These are phyloP conservation scores for Mycena polygramma DNA, from an alignment of 768 basidiomycete species.

Conservation along the genomic window DNA sequence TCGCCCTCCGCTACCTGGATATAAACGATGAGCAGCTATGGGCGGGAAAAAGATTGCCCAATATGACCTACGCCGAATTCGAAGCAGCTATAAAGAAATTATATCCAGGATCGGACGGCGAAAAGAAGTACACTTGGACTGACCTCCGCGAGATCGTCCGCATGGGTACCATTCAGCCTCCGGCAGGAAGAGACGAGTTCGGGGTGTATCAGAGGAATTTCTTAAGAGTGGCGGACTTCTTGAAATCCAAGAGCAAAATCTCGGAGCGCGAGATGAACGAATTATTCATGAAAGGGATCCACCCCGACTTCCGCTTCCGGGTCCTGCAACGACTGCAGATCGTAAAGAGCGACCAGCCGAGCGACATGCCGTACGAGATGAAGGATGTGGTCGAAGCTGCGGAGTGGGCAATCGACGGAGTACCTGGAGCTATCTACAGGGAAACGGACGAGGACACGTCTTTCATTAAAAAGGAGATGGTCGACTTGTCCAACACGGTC, in stretches of 20 bases:
- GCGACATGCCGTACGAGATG: not conserved
- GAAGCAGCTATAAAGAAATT: not conserved
- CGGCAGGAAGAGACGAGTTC: not conserved
- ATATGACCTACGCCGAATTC: not conserved
- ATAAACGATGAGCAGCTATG: conserved; percentile 1
- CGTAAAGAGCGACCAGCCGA: not conserved
- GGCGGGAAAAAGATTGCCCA: not conserved
- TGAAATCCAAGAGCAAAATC: not conserved
- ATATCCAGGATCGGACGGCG: not conserved
- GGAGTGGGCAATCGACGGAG: conserved; percentile 10
- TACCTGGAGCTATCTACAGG: not conserved
- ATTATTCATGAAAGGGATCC: not conserved
- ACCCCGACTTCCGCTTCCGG: conserved; percentile 5
- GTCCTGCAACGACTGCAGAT: not conserved
- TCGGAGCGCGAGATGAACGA: not conserved
- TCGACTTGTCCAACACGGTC: not conserved
- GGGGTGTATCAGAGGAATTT: not conserved
- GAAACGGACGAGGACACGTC: not conserved
- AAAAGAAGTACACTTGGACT: not conserved
- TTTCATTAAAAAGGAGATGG: not conserved
- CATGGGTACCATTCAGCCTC: not conserved
- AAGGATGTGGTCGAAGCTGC: not conserved
- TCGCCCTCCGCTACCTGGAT: not conserved
- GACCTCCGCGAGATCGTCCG: not conserved
- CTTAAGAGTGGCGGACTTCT: not conserved